Evolutionary conservation across 805 yeast genomes (phyloP), one percentile per base, ranked within the genome.

Genomic region (Clavispora vitiphila): DNA sequence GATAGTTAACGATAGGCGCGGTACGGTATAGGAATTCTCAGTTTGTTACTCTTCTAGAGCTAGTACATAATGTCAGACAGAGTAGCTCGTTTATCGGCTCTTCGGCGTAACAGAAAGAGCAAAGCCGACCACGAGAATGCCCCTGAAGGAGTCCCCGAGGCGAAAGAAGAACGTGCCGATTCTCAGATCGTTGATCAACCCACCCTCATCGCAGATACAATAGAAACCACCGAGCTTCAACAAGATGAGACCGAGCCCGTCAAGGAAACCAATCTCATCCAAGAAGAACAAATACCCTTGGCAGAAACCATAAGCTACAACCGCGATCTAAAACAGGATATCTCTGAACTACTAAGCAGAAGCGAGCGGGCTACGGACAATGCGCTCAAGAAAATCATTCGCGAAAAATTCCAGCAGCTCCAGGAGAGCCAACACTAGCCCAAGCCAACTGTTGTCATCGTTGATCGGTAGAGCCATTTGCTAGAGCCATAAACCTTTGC

Each of bases 41-140:
- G 38, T 24, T 24, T 26, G 30, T n/a, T 54, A 40, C 67, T 64
- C 11, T 42, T 55, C 48, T 26, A 35, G 65, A 68, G n/a, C n/a
- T n/a, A n/a, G n/a, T n/a, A n/a, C 26, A 26, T 14, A 14, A 46
- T 55, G 44, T 49, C 70, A 69, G 64, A 65, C 62, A 62, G 61
- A 49, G 32, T 29, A 15, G 32, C 32, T 11, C 32, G 32, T 16
- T 16, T 29, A 29, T 15, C 32, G 3, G 32, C 32, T 16, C 32
- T 29, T 10, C 19, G 32, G 12, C 32, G 32, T 16, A 29, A 29
- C 19, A 15, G 32, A 29, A 29, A 29, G 10, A 29, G 12, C 20
- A 29, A 29, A 11, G 3, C 9, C 8, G 32, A 29, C 9, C 32
- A n/a, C n/a, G n/a, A n/a, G n/a, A n/a, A n/a, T n/a, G n/a, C n/a